phyloP scores from a whole-genome alignment of 2,329 filamentous ascomycete genomes.

The Septoria petroselini region DNA sequence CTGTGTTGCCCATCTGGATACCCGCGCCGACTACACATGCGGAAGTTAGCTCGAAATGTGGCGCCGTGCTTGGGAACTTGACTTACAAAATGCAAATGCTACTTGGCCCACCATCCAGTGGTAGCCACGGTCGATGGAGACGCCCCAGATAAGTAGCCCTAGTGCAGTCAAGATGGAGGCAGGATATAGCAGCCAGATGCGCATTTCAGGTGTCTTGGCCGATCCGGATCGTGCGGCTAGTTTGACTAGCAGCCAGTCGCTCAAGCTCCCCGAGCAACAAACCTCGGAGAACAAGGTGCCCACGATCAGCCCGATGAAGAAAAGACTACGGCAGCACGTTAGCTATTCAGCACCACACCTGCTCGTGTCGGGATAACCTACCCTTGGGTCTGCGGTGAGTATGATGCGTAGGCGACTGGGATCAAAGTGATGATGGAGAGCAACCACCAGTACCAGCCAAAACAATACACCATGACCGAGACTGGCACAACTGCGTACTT shows the following conservation, averaged over 20 bases:
- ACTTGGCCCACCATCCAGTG: conserved; percentile 26
- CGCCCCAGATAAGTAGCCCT: conserved; percentile 21
- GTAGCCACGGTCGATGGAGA: conserved; percentile 21
- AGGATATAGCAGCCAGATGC: conserved; percentile 22
- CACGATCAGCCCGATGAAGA: conserved; percentile 24
- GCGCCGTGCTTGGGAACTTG: no score
- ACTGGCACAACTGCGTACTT: conserved; percentile 22
- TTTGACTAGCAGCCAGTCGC: conserved; percentile 24
- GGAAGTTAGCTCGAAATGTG: conserved; percentile 11
- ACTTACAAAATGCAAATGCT: conserved; percentile 23
- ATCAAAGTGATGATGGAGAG: conserved; percentile 21
- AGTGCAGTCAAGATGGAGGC: conserved; percentile 18
- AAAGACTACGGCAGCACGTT: conserved; percentile 6
- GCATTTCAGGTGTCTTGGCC: conserved; percentile 21
- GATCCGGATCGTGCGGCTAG: conserved; percentile 16
- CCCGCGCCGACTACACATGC: conserved; percentile 17
- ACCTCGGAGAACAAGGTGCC: conserved; percentile 23
- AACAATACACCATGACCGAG: conserved; percentile 17
- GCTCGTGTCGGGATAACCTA: conserved; percentile 5
- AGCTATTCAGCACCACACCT: not conserved
- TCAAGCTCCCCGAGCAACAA: conserved; percentile 20
- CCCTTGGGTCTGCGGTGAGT: conserved; percentile 23
- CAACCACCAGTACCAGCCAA: conserved; percentile 26
- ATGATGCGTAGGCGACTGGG: conserved; percentile 22
- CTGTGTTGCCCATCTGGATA: conserved; percentile 24